Evolutionary conservation across 2,329 filamentous ascomycete genomes (phyloP).

Genomic region (Coniochaeta sp.): DNA sequence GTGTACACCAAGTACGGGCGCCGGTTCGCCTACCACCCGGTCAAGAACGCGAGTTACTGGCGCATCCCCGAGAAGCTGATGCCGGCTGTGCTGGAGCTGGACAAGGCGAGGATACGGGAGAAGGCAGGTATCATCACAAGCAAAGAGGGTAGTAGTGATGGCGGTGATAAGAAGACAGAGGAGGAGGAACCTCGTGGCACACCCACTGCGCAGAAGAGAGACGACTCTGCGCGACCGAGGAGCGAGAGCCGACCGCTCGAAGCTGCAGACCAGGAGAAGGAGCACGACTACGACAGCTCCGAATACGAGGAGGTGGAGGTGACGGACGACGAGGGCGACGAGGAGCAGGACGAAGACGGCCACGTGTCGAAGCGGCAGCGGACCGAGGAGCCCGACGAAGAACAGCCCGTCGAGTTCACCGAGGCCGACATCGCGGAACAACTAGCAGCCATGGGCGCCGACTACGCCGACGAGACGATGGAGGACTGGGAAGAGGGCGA

Average conservation of each 20-base stretch:
- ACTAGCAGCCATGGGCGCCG: constrained; percentile 78
- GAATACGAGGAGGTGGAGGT: constrained; percentile 77
- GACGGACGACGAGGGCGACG: constrained; percentile 52
- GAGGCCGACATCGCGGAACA: constrained; percentile 95
- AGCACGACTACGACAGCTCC: constrained; percentile 49
- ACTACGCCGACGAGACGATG: constrained; percentile 80
- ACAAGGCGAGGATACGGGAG: constrained; percentile 61
- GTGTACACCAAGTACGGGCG: constrained; percentile 89
- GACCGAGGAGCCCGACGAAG: constrained; percentile 29
- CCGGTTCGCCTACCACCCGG: constrained; percentile 82
- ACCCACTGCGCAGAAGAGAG: background rate
- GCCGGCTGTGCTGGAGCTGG: constrained; percentile 65
- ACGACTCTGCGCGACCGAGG: background rate
- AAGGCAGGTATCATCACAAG: constrained; percentile 31
- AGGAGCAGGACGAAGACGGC: constrained; percentile 47
- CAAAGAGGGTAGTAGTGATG: constrained; percentile 18
- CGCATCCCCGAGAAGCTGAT: constrained; percentile 84
- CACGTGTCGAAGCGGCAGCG: constrained; percentile 40
- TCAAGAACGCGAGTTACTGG: constrained; percentile 88
- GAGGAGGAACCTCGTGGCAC: constrained; percentile 22
- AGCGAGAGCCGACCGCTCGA: background rate
- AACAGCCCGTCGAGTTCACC: constrained; percentile 65
- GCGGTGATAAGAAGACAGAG: constrained; percentile 19
- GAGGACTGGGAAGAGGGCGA: constrained; percentile 65
- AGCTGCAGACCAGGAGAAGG: constrained; percentile 22